Conservation (phyloP, 768 basidiomycete species). For the Pisolithus orientalis region DNA sequence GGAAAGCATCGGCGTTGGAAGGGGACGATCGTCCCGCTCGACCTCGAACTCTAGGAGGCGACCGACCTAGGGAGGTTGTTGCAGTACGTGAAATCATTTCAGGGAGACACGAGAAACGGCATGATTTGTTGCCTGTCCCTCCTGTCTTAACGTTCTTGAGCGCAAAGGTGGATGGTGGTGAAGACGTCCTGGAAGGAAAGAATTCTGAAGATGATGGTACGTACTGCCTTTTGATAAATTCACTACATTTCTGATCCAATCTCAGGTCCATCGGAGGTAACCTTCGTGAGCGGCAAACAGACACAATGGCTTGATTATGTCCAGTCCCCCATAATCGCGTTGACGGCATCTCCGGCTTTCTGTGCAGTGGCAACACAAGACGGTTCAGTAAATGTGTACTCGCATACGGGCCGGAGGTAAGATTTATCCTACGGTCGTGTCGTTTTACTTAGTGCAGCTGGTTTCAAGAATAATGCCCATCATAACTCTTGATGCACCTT, state of each 20-base stretch:
- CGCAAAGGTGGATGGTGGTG: conserved; percentile 56
- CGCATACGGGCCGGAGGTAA: conserved; percentile 76
- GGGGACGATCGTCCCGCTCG: conserved; percentile 30
- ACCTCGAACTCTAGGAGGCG: conserved; percentile 64
- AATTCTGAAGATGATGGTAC: conserved; percentile 67
- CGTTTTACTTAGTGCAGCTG: not conserved
- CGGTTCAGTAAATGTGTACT: conserved; percentile 78
- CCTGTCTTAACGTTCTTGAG: conserved; percentile 55
- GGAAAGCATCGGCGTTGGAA: conserved; percentile 43
- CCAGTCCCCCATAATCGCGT: conserved; percentile 59
- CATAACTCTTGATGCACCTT: conserved; percentile 64
- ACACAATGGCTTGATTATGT: conserved; percentile 90
- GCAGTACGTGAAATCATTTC: conserved; percentile 49
- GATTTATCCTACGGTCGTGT: conserved; percentile 12
- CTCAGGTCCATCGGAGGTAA: conserved; percentile 61
- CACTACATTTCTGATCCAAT: not conserved
- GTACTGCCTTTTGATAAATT: conserved; percentile 13
- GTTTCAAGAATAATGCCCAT: conserved; percentile 65
- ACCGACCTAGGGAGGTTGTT: conserved; percentile 44
- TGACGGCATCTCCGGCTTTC: conserved; percentile 60
- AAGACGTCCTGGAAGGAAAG: conserved; percentile 66
- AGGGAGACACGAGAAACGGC: conserved; percentile 7
- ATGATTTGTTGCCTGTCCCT: conserved; percentile 38
- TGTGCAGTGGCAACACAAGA: conserved; percentile 78
- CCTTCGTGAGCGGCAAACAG: conserved; percentile 56